phyloP scores from a whole-genome alignment of 1,284 basidiomycete genomes.

The Marasmius fiardii region DNA sequence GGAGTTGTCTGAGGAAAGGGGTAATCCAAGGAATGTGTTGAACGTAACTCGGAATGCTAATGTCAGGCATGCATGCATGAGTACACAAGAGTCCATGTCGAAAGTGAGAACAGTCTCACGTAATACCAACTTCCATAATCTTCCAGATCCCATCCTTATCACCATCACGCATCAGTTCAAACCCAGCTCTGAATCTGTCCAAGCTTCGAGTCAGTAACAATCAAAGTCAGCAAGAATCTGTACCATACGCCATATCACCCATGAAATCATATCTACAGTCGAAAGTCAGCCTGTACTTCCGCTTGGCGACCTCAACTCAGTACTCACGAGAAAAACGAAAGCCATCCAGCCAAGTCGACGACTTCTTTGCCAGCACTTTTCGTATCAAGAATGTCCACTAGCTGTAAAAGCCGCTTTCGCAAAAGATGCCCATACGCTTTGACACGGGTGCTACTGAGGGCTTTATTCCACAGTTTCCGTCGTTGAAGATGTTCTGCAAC shows the following conservation, averaged over 20 bases:
- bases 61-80: too few relatives aligned
- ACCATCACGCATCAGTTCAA: slow-evolving; percentile 12
- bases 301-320: not conserved
- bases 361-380: not conserved
- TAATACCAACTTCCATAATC: slow-evolving; percentile 6
- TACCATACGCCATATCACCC: slow-evolving; percentile 7
- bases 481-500: not conserved
- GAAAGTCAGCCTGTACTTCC: not conserved
- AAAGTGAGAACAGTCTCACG: slow-evolving; percentile 4
- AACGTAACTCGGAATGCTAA: slow-evolving; percentile 3
- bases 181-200: slow-evolving; percentile 11
- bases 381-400: not conserved
- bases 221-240: not conserved
- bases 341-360: not conserved
- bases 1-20: slow-evolving; percentile 1
- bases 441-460: not conserved
- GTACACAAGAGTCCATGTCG: too few relatives aligned
- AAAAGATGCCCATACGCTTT: not conserved
- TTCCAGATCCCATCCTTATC: slow-evolving; percentile 8
- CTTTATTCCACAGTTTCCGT: not conserved
- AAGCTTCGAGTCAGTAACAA: too few relatives aligned
- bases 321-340: not conserved
- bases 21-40: slow-evolving; percentile 11
- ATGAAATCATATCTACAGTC: slow-evolving; percentile 11
- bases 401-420: not conserved